Evolutionary conservation across 495 filamentous ascomycete genomes (phyloP), one percentile per base, ranked within the genome.

Genomic region (Podospora appendiculata): DNA sequence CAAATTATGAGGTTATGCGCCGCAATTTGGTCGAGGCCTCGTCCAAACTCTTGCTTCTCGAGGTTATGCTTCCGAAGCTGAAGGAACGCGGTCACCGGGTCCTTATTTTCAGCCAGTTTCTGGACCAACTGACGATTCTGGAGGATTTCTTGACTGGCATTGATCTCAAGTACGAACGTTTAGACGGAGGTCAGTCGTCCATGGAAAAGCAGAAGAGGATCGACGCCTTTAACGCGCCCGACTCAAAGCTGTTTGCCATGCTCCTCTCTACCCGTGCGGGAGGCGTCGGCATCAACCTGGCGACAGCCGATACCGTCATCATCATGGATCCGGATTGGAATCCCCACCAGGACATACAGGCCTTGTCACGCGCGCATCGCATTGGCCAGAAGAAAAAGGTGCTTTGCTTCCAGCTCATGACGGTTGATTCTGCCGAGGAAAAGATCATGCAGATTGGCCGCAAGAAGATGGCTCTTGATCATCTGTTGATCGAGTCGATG

Each of bases 251-350:
- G 8, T 97, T 97, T 60, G 89, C 84, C 0, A 96, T 99, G 68
- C 70, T 97, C 17, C 77, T 99, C 0, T 95, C 90, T 0, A 99
- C 93, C 13, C 84, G 93, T 54, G 90, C 93, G 6, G 93, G 93
- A 38, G 93, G 93, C 47, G 92, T 97, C 2, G 93, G 93, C 13
- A 99, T 99, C 72, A 99, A 99, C 61, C 79, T 99, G 44, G 93
- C 94, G 0, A 95, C 89, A 32, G 93, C 93, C 3, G 93, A 99
- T 60, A 99, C 94, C 0, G 93, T 99, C 55, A 96, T 99, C 49
- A 96, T 99, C 45, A 83, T 96, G 57, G 93, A 99, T 61, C 94
- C 93, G 0, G 93, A 99, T 60, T 97, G 95, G 72, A 99, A 99
- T 57, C 93, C 93, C 0, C 93, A 97, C 59, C 93, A 97, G 65